Evolutionary conservation across 257 asterid species (phyloP).

Genomic region (Asclepias syriaca): DNA sequence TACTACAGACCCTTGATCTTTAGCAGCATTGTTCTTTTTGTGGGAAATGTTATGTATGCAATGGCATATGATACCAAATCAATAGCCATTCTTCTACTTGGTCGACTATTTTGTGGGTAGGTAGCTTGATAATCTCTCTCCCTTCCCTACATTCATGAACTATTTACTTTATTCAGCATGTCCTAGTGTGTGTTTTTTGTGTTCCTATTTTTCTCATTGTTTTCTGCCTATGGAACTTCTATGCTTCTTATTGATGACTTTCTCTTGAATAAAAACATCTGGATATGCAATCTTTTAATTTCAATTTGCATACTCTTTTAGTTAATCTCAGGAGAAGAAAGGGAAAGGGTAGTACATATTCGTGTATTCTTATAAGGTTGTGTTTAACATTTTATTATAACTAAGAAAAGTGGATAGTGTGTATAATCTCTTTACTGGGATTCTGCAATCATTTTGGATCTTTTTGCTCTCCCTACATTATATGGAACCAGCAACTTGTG

Average conservation of each 20-base stretch:
- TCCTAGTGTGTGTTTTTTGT: background rate
- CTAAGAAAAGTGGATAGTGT: background rate
- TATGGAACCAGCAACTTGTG: background rate
- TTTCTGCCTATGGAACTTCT: background rate
- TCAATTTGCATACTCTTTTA: background rate
- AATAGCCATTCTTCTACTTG: conserved; percentile 60
- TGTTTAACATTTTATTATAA: background rate
- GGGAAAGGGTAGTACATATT: background rate
- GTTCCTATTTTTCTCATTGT: background rate
- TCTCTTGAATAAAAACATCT: background rate
- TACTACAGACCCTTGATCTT: conserved; percentile 85
- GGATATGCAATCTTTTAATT: background rate
- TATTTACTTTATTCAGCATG: background rate
- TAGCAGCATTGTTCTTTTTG: conserved; percentile 74
- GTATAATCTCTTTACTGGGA: background rate
- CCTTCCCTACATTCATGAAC: background rate
- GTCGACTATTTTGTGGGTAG: conserved; percentile 90
- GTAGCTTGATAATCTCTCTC: conserved; percentile 25
- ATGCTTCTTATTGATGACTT: background rate
- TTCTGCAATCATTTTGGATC: background rate
- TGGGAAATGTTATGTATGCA: conserved; percentile 81
- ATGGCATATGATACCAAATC: conserved; percentile 84
- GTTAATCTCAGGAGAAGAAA: background rate
- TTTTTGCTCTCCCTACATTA: background rate
- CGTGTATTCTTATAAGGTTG: background rate